Conservation (phyloP, 106 monocot species). For the Platanthera zijinensis region DNA sequence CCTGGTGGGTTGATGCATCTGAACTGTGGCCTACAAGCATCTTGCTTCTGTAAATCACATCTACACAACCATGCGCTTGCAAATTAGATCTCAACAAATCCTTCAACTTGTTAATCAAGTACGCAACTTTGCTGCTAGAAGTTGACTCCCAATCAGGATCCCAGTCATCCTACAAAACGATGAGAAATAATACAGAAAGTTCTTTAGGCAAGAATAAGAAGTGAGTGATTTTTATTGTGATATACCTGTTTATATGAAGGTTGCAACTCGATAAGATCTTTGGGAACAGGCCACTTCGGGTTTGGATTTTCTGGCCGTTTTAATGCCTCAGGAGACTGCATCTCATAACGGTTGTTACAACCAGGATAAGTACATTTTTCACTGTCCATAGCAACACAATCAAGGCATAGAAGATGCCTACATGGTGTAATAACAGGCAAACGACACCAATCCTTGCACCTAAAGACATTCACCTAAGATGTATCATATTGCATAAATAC, state of each 20-base stretch:
- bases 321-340: conserved; percentile 90
- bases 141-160: conserved; percentile 97
- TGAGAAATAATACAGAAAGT: background rate
- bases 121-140: conserved; percentile 93
- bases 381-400: conserved; percentile 82
- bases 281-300: conserved; percentile 98
- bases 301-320: conserved; percentile 98
- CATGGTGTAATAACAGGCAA: conserved; percentile 96
- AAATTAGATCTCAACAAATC: conserved; percentile 42
- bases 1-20: background rate
- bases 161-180: conserved; percentile 75
- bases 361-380: conserved; percentile 83
- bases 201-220: background rate
- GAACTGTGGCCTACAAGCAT: background rate
- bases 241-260: conserved; percentile 93
- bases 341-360: conserved; percentile 75
- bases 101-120: conserved; percentile 66
- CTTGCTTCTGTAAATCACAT: conserved; percentile 10
- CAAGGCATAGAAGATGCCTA: conserved; percentile 89
- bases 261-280: conserved; percentile 98
- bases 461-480: conserved; percentile 12
- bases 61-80: conserved; percentile 20
- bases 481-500: conserved; percentile 12
- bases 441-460: conserved; percentile 94
- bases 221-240: background rate